These are phyloP conservation scores for Lolium perenne DNA, from an alignment of 176 grass and related monocot species.

Conservation along the genomic window DNA sequence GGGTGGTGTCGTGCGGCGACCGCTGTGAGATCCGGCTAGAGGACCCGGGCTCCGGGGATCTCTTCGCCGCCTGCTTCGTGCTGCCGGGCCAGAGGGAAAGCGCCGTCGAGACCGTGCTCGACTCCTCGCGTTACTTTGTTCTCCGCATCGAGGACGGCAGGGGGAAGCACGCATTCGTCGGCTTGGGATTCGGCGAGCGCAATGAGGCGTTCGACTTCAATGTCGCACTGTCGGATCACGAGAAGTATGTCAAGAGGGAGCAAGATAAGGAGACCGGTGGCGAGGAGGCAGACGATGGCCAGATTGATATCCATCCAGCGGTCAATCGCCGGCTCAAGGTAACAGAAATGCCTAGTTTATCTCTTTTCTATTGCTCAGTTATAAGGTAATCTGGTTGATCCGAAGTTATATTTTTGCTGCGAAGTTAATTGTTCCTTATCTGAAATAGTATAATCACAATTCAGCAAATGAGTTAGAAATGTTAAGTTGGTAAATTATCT, in stretches of 20 bases:
- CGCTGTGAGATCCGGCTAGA: slow-evolving; percentile 95
- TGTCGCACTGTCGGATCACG: slow-evolving; percentile 92
- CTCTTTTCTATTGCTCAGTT: background rate
- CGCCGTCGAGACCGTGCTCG: slow-evolving; percentile 80
- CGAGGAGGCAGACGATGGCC: slow-evolving; percentile 62
- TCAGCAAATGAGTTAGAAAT: background rate
- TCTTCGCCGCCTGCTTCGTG: slow-evolving; percentile 92
- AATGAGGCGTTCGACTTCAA: slow-evolving; percentile 99
- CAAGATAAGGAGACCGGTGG: slow-evolving; percentile 78
- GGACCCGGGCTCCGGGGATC: slow-evolving; percentile 85
- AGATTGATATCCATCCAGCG: slow-evolving; percentile 87
- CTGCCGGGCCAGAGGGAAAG: slow-evolving; percentile 71
- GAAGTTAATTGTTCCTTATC: background rate
- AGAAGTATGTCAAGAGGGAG: slow-evolving; percentile 98
- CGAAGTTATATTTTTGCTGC: background rate
- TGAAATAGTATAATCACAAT: background rate
- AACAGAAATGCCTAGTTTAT: slow-evolving; percentile 1
- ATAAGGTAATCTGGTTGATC: background rate
- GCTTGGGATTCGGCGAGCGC: slow-evolving; percentile 91
- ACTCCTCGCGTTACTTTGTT: slow-evolving; percentile 96
- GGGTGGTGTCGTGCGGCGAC: slow-evolving; percentile 87
- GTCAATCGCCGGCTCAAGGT: slow-evolving; percentile 97
- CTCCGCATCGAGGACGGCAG: slow-evolving; percentile 84
- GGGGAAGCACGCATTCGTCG: slow-evolving; percentile 96
- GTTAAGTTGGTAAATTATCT: background rate